phyloP scores from a whole-genome alignment of 2,329 filamentous ascomycete species.

The Hypoxylon sp. region DNA sequence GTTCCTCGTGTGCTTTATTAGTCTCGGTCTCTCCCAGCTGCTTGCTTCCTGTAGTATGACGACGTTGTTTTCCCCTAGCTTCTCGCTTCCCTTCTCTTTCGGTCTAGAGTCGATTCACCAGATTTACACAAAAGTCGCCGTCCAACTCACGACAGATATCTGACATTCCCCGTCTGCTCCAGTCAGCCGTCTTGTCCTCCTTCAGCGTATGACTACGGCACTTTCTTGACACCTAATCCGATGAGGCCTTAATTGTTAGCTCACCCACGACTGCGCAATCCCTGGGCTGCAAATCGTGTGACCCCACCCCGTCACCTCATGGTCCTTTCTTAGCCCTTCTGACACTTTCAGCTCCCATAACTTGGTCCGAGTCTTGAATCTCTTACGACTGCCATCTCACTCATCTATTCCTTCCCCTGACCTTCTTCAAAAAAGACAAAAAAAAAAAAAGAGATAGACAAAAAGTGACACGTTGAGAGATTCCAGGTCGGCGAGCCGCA shows the following conservation, averaged over 20 bases:
- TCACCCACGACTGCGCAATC: conserved; percentile 15
- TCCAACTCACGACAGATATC: conserved; percentile 29
- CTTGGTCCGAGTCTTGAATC: conserved; percentile 7
- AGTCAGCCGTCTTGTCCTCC: conserved; percentile 16
- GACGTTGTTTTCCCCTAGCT: conserved; percentile 39
- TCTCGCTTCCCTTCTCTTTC: no score
- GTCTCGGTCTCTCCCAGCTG: conserved; percentile 29
- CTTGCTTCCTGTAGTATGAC: conserved; percentile 42
- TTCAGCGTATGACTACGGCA: conserved; percentile 18
- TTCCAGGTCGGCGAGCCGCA: conserved; percentile 15
- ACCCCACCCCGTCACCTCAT: conserved; percentile 30
- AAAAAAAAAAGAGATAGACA: neutral
- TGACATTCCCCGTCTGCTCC: conserved; percentile 10
- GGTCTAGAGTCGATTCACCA: conserved; percentile 8
- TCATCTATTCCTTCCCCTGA: conserved; percentile 1
- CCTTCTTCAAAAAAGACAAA: neutral
- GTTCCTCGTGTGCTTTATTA: conserved; percentile 33
- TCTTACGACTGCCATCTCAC: conserved; percentile 13
- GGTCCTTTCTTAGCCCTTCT: conserved; percentile 19
- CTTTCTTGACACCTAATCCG: conserved; percentile 32
- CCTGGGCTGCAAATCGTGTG: conserved; percentile 32
- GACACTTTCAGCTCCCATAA: conserved; percentile 30
- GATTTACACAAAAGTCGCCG: conserved; percentile 10
- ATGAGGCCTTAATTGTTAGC: conserved; percentile 21
- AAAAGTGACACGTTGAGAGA: conserved; percentile 2